These are phyloP conservation scores for Lentinula novae-zelandiae DNA, from an alignment of 1,284 basidiomycete species.

Conservation along the genomic window DNA sequence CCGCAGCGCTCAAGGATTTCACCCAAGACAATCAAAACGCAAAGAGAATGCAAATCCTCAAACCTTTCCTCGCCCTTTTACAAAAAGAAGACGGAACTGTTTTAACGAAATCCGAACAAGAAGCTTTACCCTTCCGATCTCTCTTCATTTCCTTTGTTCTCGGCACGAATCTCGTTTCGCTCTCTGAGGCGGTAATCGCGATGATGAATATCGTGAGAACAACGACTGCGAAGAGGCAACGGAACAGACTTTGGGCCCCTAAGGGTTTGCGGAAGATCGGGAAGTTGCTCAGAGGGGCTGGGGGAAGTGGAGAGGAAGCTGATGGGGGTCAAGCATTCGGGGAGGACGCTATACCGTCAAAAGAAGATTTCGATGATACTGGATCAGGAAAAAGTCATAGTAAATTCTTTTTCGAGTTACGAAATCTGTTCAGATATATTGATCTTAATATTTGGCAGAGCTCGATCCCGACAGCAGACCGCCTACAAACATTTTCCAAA, in stretches of 20 bases:
- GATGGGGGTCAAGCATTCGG: constrained; percentile 20
- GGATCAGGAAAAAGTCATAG: constrained; percentile 30
- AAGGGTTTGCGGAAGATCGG: constrained; percentile 41
- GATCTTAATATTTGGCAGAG: constrained; percentile 22
- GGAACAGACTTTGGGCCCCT: constrained; percentile 48
- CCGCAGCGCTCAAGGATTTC: constrained; percentile 33
- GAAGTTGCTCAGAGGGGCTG: constrained; percentile 28
- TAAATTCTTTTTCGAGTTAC: constrained; percentile 22
- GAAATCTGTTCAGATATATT: neutral
- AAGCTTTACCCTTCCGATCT: constrained; percentile 29
- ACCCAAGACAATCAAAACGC: constrained; percentile 26
- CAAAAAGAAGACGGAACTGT: neutral
- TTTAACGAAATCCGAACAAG: neutral
- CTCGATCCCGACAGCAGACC: constrained; percentile 46
- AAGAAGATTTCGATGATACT: constrained; percentile 17
- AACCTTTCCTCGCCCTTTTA: constrained; percentile 34
- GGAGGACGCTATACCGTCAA: constrained; percentile 9
- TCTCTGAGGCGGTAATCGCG: constrained; percentile 38
- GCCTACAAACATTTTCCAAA: constrained; percentile 40
- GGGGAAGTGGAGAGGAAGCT: constrained; percentile 20
- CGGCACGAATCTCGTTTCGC: constrained; percentile 38
- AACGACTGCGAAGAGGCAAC: constrained; percentile 34
- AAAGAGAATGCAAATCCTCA: constrained; percentile 40
- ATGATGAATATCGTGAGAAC: constrained; percentile 41
- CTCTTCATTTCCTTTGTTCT: constrained; percentile 48